phyloP scores from a whole-genome alignment of 2,329 filamentous ascomycete genomes.

The Karstenula rhodostoma region DNA sequence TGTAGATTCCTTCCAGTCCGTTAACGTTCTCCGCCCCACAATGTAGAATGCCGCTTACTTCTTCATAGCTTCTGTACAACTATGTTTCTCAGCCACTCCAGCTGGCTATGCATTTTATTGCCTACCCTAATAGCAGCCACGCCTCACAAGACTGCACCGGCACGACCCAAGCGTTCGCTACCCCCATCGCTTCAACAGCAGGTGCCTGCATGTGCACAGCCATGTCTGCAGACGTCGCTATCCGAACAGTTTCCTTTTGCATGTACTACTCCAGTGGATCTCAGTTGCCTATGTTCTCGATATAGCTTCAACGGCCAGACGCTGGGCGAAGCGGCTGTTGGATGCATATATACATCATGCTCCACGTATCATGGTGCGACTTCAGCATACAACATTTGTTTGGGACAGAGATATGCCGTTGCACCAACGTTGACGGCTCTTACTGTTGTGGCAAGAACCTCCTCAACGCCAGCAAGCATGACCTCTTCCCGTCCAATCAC shows the following conservation, averaged over 20 bases:
- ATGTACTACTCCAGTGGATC: conserved; percentile 41
- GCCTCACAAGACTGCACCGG: conserved; percentile 36
- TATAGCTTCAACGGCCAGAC: conserved; percentile 48
- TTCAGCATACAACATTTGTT: conserved; percentile 47
- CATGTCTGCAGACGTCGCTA: conserved; percentile 45
- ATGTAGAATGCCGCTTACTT: conserved; percentile 41
- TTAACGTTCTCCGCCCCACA: conserved; percentile 17
- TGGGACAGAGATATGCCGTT: conserved; percentile 46
- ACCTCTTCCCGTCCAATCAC: conserved; percentile 18
- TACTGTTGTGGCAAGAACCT: conserved; percentile 37
- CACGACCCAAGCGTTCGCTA: conserved; percentile 32
- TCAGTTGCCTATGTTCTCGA: conserved; percentile 49
- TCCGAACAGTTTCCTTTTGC: conserved; percentile 44
- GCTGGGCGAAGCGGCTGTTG: conserved; percentile 49
- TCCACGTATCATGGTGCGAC: conserved; percentile 33
- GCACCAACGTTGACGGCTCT: conserved; percentile 46
- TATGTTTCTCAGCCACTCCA: conserved; percentile 50
- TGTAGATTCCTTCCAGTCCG: conserved; percentile 41
- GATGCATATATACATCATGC: conserved; percentile 48
- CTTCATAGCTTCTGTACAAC: conserved; percentile 44
- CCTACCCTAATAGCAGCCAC: conserved; percentile 45
- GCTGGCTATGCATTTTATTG: conserved; percentile 48
- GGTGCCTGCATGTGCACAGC: conserved; percentile 48
- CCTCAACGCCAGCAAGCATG: conserved; percentile 24
- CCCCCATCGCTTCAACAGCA: conserved; percentile 38